Conservation (phyloP, 441 rosid species). For the Eruca vesicaria region DNA sequence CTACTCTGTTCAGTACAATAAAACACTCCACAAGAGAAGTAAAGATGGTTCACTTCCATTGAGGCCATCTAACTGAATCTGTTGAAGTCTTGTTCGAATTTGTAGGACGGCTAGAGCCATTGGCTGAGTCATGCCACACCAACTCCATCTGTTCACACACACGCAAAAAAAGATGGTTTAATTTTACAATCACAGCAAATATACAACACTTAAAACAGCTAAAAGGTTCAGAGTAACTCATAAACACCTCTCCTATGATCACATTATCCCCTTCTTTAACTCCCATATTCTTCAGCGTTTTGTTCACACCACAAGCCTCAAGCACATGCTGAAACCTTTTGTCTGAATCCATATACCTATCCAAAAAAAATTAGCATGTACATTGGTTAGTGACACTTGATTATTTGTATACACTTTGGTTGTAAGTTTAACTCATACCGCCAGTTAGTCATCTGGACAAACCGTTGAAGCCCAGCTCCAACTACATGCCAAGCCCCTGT, state of each 20-base stretch:
- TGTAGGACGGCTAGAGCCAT: constrained; percentile 50
- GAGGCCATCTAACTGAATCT: constrained; percentile 69
- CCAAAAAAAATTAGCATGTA: too few relatives aligned
- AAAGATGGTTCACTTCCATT: constrained; percentile 40
- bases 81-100: constrained; percentile 49
- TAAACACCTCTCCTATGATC: constrained; percentile 76
- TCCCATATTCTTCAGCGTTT: constrained; percentile 67
- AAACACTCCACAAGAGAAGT: neutral
- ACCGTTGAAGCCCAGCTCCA: constrained; percentile 87
- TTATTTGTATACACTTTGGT: neutral
- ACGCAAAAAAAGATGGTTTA: neutral
- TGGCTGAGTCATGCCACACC: constrained; percentile 76
- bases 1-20: neutral
- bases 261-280: constrained; percentile 95
- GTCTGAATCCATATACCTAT: constrained; percentile 88
- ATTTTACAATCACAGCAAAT: neutral
- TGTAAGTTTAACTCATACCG: constrained; percentile 43
- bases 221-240: constrained; percentile 12
- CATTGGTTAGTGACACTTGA: constrained; percentile 6
- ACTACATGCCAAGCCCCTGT: constrained; percentile 70
- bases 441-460: constrained; percentile 99
- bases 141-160: constrained; percentile 68
- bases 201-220: neutral
- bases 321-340: constrained; percentile 84
- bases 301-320: constrained; percentile 89